Evolutionary conservation across 768 basidiomycete genomes (phyloP).

Genomic region (Mycena floridula): DNA sequence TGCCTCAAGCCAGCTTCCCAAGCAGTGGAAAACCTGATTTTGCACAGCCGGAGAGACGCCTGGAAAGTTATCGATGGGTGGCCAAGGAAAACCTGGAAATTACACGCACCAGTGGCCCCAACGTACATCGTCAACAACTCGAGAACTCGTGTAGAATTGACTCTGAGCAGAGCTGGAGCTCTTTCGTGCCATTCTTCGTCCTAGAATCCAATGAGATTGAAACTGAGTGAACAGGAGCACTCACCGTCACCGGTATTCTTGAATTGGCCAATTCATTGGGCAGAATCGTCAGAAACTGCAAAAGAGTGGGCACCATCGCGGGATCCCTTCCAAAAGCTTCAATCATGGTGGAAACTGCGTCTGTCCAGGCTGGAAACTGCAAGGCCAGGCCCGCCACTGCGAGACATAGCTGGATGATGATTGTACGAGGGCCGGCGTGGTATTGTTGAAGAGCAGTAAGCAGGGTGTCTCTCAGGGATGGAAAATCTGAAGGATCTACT

Average conservation of each 20-base stretch:
- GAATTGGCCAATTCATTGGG: slow-evolving; percentile 90
- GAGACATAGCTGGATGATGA: slow-evolving; percentile 86
- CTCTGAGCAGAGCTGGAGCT: slow-evolving; percentile 54
- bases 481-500: slow-evolving; percentile 66
- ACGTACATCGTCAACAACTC: slow-evolving; percentile 84
- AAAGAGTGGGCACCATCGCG: slow-evolving; percentile 70
- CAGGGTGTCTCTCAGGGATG: slow-evolving; percentile 84
- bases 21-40: slow-evolving; percentile 73
- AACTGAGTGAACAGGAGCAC: slow-evolving; percentile 22
- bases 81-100: neutral
- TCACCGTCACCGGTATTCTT: slow-evolving; percentile 81
- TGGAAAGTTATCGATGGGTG: slow-evolving; percentile 22
- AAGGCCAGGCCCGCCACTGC: slow-evolving; percentile 87
- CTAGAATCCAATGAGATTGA: slow-evolving; percentile 25
- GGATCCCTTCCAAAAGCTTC: slow-evolving; percentile 83
- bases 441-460: slow-evolving; percentile 69
- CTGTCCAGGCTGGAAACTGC: slow-evolving; percentile 82
- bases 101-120: slow-evolving; percentile 68
- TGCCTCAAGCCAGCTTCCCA: slow-evolving; percentile 82
- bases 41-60: slow-evolving; percentile 81
- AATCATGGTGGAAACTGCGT: slow-evolving; percentile 77
- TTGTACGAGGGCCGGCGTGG: slow-evolving; percentile 70
- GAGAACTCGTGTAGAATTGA: slow-evolving; percentile 66
- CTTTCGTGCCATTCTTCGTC: slow-evolving; percentile 71
- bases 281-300: slow-evolving; percentile 86